Percentiles rank a stretch among this genome's conserved stretches.
Conservation (phyloP, 2,329 filamentous ascomycete genomes). For the Aspergillus intermedius region DNA sequence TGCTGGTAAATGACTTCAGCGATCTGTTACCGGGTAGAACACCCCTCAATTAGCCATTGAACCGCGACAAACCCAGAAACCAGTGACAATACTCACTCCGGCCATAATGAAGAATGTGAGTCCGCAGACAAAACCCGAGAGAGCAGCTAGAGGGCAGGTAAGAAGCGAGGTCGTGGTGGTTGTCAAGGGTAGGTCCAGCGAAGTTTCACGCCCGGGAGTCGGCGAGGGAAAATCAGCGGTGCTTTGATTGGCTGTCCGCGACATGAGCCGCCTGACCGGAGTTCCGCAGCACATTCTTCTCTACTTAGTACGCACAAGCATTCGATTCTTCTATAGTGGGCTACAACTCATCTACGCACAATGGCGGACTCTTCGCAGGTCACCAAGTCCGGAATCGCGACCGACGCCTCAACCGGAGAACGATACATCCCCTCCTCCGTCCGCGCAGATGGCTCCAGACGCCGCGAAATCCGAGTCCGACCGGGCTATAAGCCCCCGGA, state of each 20-base stretch:
- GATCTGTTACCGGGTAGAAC: conserved; percentile 36
- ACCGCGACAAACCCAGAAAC: conserved; percentile 24
- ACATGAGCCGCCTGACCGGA: conserved; percentile 14
- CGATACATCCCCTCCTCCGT: conserved; percentile 83
- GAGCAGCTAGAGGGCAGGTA: conserved; percentile 11
- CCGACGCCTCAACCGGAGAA: conserved; percentile 67
- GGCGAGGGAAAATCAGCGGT: conserved; percentile 31
- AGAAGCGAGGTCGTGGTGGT: background rate
- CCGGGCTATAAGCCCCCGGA: conserved; percentile 92
- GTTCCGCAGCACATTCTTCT: conserved; percentile 9
- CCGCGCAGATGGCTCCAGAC: conserved; percentile 81
- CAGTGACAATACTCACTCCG: conserved; percentile 42
- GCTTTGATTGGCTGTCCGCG: conserved; percentile 30
- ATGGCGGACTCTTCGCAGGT: conserved; percentile 46
- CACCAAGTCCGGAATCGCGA: conserved; percentile 62
- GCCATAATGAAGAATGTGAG: conserved; percentile 48
- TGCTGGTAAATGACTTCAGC: conserved; percentile 55
- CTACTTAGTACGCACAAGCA: background rate
- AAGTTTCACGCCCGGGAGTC: conserved; percentile 29
- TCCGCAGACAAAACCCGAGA: conserved; percentile 14
- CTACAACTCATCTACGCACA: conserved; percentile 24
- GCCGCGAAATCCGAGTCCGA: conserved; percentile 87
- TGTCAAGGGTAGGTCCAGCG: conserved; percentile 19
- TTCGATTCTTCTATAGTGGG: conserved; percentile 1
- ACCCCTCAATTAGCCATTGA: conserved; percentile 24